Percentiles rank a stretch among this genome's conserved stretches.
These are phyloP conservation scores for Xylaria castorea DNA, from an alignment of 495 filamentous ascomycete species.

Conservation along the genomic window DNA sequence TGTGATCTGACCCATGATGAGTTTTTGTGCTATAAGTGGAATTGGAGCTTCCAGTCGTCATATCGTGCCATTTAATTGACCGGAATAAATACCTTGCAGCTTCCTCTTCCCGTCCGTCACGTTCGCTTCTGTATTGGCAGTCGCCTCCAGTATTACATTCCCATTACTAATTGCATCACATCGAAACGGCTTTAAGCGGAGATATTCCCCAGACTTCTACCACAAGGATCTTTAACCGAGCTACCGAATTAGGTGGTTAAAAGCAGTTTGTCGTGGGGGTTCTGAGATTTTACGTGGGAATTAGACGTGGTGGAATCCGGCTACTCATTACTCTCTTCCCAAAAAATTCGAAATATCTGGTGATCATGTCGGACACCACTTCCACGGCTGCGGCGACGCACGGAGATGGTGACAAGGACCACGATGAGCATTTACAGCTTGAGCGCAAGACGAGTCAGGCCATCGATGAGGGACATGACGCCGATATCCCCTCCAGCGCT, in stretches of 20 bases:
- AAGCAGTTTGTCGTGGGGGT: background rate
- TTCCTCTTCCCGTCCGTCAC: background rate
- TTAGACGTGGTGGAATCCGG: background rate
- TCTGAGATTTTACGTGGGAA: background rate
- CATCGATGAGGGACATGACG: slow-evolving; percentile 55
- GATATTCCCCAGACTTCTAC: background rate
- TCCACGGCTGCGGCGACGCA: slow-evolving; percentile 35
- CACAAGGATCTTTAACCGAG: background rate
- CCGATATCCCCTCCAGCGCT: slow-evolving; percentile 54
- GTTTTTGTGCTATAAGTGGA: background rate
- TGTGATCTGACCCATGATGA: background rate
- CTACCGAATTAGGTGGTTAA: background rate
- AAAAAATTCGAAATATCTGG: background rate
- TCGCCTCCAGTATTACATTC: background rate
- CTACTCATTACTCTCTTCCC: background rate
- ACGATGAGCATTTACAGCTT: slow-evolving; percentile 34
- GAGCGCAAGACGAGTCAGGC: slow-evolving; percentile 45
- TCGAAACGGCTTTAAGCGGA: slow-evolving; percentile 4
- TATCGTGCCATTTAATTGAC: background rate
- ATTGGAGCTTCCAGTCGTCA: background rate
- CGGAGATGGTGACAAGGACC: slow-evolving; percentile 32
- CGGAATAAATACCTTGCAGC: slow-evolving; percentile 1
- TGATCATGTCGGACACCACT: slow-evolving; percentile 30
- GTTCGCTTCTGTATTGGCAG: background rate
- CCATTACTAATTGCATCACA: background rate